Conservation (phyloP, 1,139 yeast species). For the Diutina siamensis region DNA sequence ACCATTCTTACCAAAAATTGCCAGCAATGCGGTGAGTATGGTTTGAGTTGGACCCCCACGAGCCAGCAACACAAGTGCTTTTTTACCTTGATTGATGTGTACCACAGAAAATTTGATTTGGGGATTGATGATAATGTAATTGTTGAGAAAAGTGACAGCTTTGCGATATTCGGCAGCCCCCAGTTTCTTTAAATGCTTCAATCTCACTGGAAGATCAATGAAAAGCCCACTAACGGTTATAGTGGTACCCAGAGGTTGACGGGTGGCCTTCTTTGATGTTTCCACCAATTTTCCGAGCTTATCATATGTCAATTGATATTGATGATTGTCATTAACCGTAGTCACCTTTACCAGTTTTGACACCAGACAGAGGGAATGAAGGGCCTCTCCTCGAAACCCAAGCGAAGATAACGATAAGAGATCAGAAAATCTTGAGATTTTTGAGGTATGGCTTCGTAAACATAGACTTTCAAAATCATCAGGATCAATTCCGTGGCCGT, state of each 20-base stretch:
- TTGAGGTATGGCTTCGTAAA: background rate
- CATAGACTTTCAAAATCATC: background rate
- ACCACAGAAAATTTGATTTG: constrained; percentile 47
- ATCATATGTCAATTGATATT: constrained; percentile 49
- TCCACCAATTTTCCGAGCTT: constrained; percentile 35
- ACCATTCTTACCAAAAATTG: constrained; percentile 61
- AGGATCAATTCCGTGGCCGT: constrained; percentile 1
- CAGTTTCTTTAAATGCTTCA: constrained; percentile 59
- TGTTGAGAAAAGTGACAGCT: constrained; percentile 49
- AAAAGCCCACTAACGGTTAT: constrained; percentile 43
- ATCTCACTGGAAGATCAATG: constrained; percentile 59
- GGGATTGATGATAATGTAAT: constrained; percentile 53
- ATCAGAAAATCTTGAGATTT: background rate
- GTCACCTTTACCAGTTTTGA: constrained; percentile 34
- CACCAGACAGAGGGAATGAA: constrained; percentile 59
- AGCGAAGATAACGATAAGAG: constrained; percentile 13
- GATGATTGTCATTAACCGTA: constrained; percentile 39
- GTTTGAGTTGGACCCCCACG: constrained; percentile 30
- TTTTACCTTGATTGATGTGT: constrained; percentile 38
- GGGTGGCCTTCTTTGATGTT: constrained; percentile 22
- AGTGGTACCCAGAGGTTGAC: constrained; percentile 46
- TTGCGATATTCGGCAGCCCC: constrained; percentile 61
- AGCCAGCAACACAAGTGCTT: constrained; percentile 36
- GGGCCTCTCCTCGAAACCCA: constrained; percentile 83
- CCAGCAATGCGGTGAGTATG: constrained; percentile 42